These are phyloP conservation scores for Halophytophthora batemanensis DNA, from an alignment of 352 stramenopile species.

Conservation along the genomic window DNA sequence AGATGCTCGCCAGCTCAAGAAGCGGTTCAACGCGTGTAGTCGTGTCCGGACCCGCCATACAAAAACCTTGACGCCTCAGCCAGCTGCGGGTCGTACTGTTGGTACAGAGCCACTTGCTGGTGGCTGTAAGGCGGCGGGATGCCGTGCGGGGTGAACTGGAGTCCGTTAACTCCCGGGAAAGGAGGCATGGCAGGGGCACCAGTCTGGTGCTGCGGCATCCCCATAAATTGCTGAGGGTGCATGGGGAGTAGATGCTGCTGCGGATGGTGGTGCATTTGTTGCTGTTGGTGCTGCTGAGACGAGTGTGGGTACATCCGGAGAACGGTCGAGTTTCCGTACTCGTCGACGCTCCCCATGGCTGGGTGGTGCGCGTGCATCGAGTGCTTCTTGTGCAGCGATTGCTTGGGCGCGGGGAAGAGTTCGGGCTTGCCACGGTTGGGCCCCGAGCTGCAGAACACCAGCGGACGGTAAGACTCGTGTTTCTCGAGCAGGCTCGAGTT, in stretches of 20 bases:
- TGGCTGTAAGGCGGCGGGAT: conserved; percentile 18
- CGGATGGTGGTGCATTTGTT: conserved; percentile 27
- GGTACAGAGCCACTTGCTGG: conserved; percentile 23
- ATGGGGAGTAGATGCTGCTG: conserved; percentile 29
- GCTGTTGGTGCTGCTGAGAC: conserved; percentile 15
- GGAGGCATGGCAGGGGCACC: conserved; percentile 17
- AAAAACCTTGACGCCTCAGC: conserved; percentile 26
- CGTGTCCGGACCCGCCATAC: conserved; percentile 19
- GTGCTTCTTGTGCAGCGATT: conserved; percentile 42
- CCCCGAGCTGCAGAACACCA: conserved; percentile 88
- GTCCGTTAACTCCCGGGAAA: conserved; percentile 17
- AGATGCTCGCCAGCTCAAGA: conserved; percentile 8
- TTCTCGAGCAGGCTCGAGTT: conserved; percentile 96
- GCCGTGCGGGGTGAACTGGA: conserved; percentile 21
- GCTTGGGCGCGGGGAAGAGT: conserved; percentile 65
- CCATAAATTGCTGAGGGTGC: conserved; percentile 28
- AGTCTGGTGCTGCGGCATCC: conserved; percentile 15
- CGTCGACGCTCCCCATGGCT: conserved; percentile 21
- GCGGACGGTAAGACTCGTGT: conserved; percentile 89
- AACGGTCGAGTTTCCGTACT: conserved; percentile 27
- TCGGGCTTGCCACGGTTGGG: conserved; percentile 64
- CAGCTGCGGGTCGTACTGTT: conserved; percentile 29
- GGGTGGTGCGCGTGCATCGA: conserved; percentile 23
- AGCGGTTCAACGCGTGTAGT: conserved; percentile 29
- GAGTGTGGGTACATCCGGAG: conserved; percentile 25